Evolutionary conservation across 2,329 filamentous ascomycete species (phyloP), one percentile per base, ranked within the genome.

Genomic region (Helicocarpus griseus): DNA sequence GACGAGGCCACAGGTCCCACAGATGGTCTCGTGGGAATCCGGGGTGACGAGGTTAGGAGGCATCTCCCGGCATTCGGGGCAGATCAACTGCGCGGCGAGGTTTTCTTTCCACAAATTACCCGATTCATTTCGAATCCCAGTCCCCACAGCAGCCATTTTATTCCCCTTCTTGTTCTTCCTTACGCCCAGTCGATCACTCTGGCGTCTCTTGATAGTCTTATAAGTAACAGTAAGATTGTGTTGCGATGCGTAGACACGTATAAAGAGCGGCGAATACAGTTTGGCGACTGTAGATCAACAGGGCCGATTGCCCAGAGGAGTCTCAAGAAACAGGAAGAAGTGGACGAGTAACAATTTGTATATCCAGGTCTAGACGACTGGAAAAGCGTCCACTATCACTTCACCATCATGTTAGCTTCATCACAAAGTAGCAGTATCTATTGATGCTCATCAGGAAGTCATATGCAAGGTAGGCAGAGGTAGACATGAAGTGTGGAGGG

Each of bases 21-120:
- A 98, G 51, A 98, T 89, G 67, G 94, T 87, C 69, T 98, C 93
- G 57, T 84, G 87, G 5, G 89, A 89, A 65, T 91, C 93, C 67
- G 97, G 93, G 65, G 97, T 93, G 43, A 93, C 81, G 33, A 98
- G 76, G 58, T 95, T 90, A 4, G 93, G 91, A n/a, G 93, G 93
- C 50, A 82, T 78, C 65, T 95, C 89, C 63, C 85, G 86, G 77
- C 93, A 98, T 65, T 98, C 91, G 14, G 82, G 86, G 68, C 93
- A 98, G 57, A 89, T 84, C 56, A 97, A 72, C 58, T 85, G 82
- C 64, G 89, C 85, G 67, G 88, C 94, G 53, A 97, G 78, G 60
- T 97, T 93, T 68, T 95, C 85, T 63, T 82, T 81, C 77, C 83
- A 95, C 57, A 75, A 67, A 54, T 69, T 63, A 59, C 61, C 28